Evolutionary conservation across 768 basidiomycete genomes (phyloP).

Genomic region (Mycena leptocephala): DNA sequence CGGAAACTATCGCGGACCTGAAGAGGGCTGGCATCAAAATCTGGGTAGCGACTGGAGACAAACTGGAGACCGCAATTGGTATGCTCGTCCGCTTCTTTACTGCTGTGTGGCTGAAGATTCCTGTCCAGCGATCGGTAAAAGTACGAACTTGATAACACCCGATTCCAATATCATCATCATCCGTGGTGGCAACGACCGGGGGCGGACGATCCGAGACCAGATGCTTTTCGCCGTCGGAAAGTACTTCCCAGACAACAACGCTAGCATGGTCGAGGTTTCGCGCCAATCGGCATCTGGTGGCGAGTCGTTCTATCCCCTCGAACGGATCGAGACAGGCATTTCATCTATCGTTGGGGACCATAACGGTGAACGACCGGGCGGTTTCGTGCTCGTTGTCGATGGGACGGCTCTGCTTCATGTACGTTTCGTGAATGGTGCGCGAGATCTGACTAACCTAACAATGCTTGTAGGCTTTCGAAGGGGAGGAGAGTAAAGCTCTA

Average conservation of each 20-base stretch:
- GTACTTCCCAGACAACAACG: conserved; percentile 82
- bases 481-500: conserved; percentile 81
- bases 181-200: conserved; percentile 77
- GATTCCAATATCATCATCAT: conserved; percentile 97
- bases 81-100: conserved; percentile 34
- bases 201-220: conserved; percentile 84
- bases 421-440: conserved; percentile 39
- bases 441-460: not conserved
- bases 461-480: conserved; percentile 73
- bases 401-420: conserved; percentile 85
- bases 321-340: conserved; percentile 77
- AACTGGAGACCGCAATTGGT: conserved; percentile 97
- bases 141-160: conserved; percentile 91
- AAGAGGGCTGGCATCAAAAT: conserved; percentile 98
- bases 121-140: conserved; percentile 91
- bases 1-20: conserved; percentile 95
- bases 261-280: conserved; percentile 55
- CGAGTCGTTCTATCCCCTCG: conserved; percentile 54
- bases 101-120: not conserved
- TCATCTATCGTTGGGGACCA: conserved; percentile 88
- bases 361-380: conserved; percentile 93
- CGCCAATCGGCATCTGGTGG: conserved; percentile 60
- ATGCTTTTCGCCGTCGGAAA: conserved; percentile 86
- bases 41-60: conserved; percentile 99
- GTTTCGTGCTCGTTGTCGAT: conserved; percentile 95